Percentiles rank a stretch among this genome's conserved stretches.
Conservation (phyloP, 2,329 filamentous ascomycete genomes). For the Sporothrix sp. region DNA sequence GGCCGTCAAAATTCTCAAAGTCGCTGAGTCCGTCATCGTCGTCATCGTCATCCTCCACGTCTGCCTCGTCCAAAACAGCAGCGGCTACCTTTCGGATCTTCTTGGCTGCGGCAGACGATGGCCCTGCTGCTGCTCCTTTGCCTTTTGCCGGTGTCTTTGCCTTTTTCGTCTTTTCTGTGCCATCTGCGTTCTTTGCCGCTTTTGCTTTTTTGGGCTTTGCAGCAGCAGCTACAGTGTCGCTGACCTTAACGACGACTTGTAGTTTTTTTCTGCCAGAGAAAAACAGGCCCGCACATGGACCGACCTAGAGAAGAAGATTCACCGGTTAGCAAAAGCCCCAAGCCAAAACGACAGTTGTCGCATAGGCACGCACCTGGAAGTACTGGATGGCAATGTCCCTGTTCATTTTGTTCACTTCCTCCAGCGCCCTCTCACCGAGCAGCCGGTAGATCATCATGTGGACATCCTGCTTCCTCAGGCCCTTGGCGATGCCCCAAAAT, state of each 20-base stretch:
- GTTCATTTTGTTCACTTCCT: slow-evolving; percentile 59
- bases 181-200: neutral
- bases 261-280: slow-evolving; percentile 36
- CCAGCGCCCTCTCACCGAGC: slow-evolving; percentile 61
- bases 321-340: no score
- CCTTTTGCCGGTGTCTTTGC: neutral
- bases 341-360: no score
- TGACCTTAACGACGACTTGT: slow-evolving; percentile 30
- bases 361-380: slow-evolving; percentile 44
- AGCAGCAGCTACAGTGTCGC: slow-evolving; percentile 15
- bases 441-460: slow-evolving; percentile 77
- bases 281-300: slow-evolving; percentile 33
- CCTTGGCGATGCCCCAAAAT: slow-evolving; percentile 58
- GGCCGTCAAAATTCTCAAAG: slow-evolving; percentile 28
- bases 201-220: neutral
- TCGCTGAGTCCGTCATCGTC: slow-evolving; percentile 30
- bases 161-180: neutral
- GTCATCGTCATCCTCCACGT: slow-evolving; percentile 19
- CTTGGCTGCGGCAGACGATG: slow-evolving; percentile 21
- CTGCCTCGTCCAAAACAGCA: slow-evolving; percentile 25
- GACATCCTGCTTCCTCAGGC: slow-evolving; percentile 63
- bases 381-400: slow-evolving; percentile 66
- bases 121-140: slow-evolving; percentile 22
- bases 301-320: slow-evolving; percentile 30
- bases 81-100: slow-evolving; percentile 13